A percentile compares a stretch with the other conserved stretches of the same genome.
Evolutionary conservation across 306 rosid species (phyloP).

Genomic region (Vicia sativa): DNA sequence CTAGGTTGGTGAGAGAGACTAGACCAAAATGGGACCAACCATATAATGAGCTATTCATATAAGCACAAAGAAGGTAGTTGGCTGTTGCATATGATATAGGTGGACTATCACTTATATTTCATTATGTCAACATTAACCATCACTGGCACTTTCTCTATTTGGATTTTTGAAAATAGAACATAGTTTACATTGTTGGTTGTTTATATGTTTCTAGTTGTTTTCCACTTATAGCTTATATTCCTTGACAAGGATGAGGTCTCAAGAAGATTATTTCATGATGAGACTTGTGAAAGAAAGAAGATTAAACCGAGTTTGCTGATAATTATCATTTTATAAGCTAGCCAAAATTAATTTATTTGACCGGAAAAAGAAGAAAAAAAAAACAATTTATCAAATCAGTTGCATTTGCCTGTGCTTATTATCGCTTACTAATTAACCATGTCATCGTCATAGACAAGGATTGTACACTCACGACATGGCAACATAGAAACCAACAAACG

Average conservation of each 20-base stretch:
- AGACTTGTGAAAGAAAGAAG: constrained; percentile 30
- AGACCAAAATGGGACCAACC: constrained; percentile 43
- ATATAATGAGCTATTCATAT: constrained; percentile 39
- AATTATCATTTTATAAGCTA: not conserved
- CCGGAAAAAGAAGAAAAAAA: too few species aligned
- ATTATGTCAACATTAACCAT: constrained; percentile 34
- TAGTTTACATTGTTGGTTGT: constrained; percentile 1
- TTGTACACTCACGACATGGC: constrained; percentile 31
- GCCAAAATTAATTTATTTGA: not conserved
- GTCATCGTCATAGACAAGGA: constrained; percentile 14
- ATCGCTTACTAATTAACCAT: constrained; percentile 1
- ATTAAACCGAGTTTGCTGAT: constrained; percentile 26
- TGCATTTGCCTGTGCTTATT: not conserved
- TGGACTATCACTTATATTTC: constrained; percentile 39
- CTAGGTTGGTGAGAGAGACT: constrained; percentile 33
- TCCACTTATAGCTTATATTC: constrained; percentile 26
- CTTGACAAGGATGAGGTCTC: not conserved
- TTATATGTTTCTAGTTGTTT: constrained; percentile 6
- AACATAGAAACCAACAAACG: constrained; percentile 37
- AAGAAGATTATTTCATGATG: constrained; percentile 7
- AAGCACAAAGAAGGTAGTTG: constrained; percentile 47
- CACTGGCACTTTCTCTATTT: constrained; percentile 20
- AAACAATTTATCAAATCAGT: not conserved
- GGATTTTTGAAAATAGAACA: not conserved
- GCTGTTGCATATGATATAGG: constrained; percentile 34